Base-by-base conservation (phyloP, 2,329 filamentous ascomycete genomes). In the Fusarium sp. region DNA sequence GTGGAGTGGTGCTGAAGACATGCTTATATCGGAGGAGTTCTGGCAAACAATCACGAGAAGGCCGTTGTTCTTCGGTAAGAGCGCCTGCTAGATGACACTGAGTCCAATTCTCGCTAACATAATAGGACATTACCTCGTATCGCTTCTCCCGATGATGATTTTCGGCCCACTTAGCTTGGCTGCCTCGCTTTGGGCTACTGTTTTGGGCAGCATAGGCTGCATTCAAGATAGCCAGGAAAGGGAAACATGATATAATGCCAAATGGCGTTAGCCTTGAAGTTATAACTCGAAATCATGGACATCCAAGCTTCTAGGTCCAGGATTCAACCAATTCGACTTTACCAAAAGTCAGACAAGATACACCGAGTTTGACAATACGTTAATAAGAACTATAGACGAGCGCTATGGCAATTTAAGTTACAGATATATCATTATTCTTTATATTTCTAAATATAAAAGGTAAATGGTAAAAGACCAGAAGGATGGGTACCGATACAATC, bases 1-100 rank as follows among this genome's bases (percentile, higher is more conserved):
- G 42, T 62, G n/a, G 25, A 33, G 62, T 4, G 46, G 28, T 9
- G 69, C 69, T 8, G 67, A 35, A 12, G 58, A 63, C 25, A 65
- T 28, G 9, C 69, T 62, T 44, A 25, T 16, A 10, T 42, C 67
- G 0, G 67, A 63, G 2, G 69, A 71, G 46, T 33, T 60, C 1
- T 71, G 69, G 69, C 61, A 71, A 23, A 71, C 67, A 4, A 71
- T 71, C 6, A 44, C 60, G 42, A 21, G 60, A 0, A 53, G 60
- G 9, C 53, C 56, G 2, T 53, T 53, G 0, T 33, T 62, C 5
- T 58, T 62, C 7, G 60, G 60, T 5, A 62, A 62, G 53, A 23
- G n/a, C 2, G 42, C 42, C n/a, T 43, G 42, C 42, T 23, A 23
- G 42, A 6, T 43, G n/a, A 43, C 42, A 10, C 9, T 43, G 42